Conservation (phyloP, 2,329 filamentous ascomycete species). For the Claviceps sp. region DNA sequence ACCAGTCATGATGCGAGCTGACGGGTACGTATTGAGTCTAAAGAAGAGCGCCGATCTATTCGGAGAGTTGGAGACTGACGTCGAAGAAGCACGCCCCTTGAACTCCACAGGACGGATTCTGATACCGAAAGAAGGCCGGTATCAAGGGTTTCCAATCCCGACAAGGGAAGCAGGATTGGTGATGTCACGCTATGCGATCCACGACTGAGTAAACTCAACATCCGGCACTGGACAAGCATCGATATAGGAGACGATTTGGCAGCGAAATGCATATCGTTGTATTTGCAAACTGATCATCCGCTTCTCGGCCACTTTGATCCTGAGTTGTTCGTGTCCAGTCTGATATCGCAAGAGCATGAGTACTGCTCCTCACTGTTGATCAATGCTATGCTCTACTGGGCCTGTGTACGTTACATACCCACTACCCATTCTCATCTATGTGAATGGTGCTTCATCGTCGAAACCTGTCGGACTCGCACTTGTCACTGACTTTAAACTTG, state of each 20-base stretch:
- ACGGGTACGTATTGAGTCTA: not conserved
- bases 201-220: constrained; percentile 13
- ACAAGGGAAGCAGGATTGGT: no score
- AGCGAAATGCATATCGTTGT: constrained; percentile 20
- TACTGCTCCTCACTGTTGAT: constrained; percentile 24
- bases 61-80: not conserved
- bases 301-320: constrained; percentile 23
- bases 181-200: constrained; percentile 13
- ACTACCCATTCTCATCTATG: no score
- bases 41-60: not conserved
- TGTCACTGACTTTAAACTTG: not conserved
- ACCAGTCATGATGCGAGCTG: not conserved
- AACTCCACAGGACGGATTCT: no score
- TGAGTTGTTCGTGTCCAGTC: constrained; percentile 20
- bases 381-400: constrained; percentile 20
- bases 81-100: not conserved
- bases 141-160: not conserved
- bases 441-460: no score
- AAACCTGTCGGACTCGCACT: not conserved
- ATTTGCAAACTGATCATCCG: constrained; percentile 23
- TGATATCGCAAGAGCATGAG: constrained; percentile 11
- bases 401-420: constrained; percentile 16
- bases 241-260: constrained; percentile 15
- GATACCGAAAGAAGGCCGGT: not conserved
- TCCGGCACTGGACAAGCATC: constrained; percentile 21